These are phyloP conservation scores for Beauveria rudraprayagi DNA, from an alignment of 2,329 filamentous ascomycete genomes.

Conservation along the genomic window DNA sequence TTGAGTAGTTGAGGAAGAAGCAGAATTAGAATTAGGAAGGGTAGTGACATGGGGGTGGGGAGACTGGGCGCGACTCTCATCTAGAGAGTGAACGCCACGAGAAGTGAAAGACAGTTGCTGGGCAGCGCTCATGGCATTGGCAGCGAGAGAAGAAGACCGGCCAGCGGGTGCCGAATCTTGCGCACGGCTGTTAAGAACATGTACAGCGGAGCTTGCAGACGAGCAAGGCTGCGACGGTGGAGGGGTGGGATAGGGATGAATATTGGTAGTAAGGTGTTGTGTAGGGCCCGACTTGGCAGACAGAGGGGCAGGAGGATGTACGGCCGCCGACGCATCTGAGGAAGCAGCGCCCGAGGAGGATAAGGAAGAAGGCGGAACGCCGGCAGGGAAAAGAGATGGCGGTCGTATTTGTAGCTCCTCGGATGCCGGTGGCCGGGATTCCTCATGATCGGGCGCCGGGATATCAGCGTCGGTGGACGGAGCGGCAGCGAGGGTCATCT, in stretches of 20 bases:
- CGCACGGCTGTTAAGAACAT: background rate
- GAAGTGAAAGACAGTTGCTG: conserved; percentile 7
- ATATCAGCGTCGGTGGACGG: background rate
- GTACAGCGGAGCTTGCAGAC: conserved; percentile 20
- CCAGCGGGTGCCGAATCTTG: conserved; percentile 4
- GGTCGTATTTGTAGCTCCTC: conserved; percentile 2
- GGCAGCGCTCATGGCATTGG: conserved; percentile 1
- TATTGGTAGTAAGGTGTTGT: conserved; percentile 25
- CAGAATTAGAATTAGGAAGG: conserved; percentile 36
- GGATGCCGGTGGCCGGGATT: conserved; percentile 1
- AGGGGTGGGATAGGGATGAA: conserved; percentile 47
- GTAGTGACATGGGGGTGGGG: conserved; percentile 19
- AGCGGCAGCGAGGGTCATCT: background rate
- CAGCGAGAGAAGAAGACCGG: conserved; percentile 7
- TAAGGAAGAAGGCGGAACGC: background rate
- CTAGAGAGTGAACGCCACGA: conserved; percentile 7
- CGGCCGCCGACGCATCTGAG: background rate
- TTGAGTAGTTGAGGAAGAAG: conserved; percentile 29
- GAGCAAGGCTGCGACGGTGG: conserved; percentile 43
- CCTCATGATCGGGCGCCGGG: background rate
- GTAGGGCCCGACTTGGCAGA: conserved; percentile 21
- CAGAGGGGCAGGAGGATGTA: conserved; percentile 28
- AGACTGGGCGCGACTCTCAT: conserved; percentile 3
- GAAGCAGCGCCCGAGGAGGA: background rate
- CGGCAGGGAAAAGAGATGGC: background rate